Conservation (phyloP, 805 yeast species). For the Novakomyces olei region DNA sequence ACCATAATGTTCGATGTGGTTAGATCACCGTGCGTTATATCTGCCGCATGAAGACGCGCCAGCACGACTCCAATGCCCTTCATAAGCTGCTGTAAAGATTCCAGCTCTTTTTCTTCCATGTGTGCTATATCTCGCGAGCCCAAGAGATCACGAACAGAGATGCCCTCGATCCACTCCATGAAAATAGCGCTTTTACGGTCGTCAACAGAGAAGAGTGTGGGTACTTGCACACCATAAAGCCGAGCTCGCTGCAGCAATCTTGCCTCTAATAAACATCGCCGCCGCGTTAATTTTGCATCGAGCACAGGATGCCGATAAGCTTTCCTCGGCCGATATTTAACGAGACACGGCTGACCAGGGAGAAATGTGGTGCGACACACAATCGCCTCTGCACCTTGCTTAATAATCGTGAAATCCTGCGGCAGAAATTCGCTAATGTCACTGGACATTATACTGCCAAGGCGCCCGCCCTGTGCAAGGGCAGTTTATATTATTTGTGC, state of each 20-base stretch:
- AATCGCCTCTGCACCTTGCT: slow-evolving; percentile 78
- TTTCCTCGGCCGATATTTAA: slow-evolving; percentile 75
- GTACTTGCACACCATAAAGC: slow-evolving; percentile 37
- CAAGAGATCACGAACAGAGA: slow-evolving; percentile 9
- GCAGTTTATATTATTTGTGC: too few species aligned
- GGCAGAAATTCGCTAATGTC: too few species aligned
- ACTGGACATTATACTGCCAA: too few species aligned
- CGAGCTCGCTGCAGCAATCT: slow-evolving; percentile 41
- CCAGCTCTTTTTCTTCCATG: slow-evolving; percentile 5
- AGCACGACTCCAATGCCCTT: slow-evolving; percentile 37
- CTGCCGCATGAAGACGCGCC: slow-evolving; percentile 49
- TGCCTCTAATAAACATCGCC: slow-evolving; percentile 68
- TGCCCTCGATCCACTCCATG: slow-evolving; percentile 60
- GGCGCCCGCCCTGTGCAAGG: too few species aligned
- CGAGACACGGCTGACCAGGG: slow-evolving; percentile 18
- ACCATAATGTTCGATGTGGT: slow-evolving; percentile 74
- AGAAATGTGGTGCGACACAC: slow-evolving; percentile 38
- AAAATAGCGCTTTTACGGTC: slow-evolving; percentile 57
- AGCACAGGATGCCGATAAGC: slow-evolving; percentile 73
- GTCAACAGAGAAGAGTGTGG: slow-evolving; percentile 56
- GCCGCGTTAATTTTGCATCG: slow-evolving; percentile 54
- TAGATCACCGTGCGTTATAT: slow-evolving; percentile 80
- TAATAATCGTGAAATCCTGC: too few species aligned
- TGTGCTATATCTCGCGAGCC: slow-evolving; percentile 18
- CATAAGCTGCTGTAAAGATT: slow-evolving; percentile 9